Base-by-base conservation (phyloP, 1,139 yeast species). In the Pneumocystis canis region DNA sequence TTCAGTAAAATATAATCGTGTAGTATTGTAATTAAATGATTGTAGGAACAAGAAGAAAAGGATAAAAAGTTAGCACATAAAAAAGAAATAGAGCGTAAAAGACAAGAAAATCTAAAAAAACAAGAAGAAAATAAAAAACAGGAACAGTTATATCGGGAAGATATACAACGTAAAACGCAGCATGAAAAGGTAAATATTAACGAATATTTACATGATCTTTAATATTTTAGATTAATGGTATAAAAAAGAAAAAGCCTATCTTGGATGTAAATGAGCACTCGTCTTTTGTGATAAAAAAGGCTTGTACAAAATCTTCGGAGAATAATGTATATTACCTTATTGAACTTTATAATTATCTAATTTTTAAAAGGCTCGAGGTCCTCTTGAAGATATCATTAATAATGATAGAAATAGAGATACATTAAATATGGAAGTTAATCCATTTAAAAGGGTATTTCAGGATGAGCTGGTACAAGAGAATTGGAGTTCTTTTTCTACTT, bases 1-100 rank as follows among this genome's bases (percentile, higher is more conserved):
- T 64, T n/a, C 64, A 64, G 37, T 31, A 58, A 20, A 65, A 61
- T 30, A 61, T 61, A n/a, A 61, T 57, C 35, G 56, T 61, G 28
- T 40, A 63, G 30, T 63, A 20, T 64, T 65, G 47, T 65, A 63
- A 62, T 64, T 64, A 58, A 62, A 61, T 11, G 67, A 65, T 20
- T 56, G 62, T 30, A 69, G 40, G 58, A 61, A 18, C 60, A 59
- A 31, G 39, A 30, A 30, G 60, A 63, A 59, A 58, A 63, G 35
- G 57, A 64, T 60, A 63, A 60, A 54, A 63, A 60, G 54, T 60
- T 62, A 53, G 31, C 63, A 65, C 54, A n/a, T 67, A 66, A 31
- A 65, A 65, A 60, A 64, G 60, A 31, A 60, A 62, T 60, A 65
- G 65, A 54, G 63, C 66, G 25, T 58, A 65, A 33, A 59, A 65